Base-by-base conservation (phyloP, 768 basidiomycete genomes). In the Podaxis mareebaensis region DNA sequence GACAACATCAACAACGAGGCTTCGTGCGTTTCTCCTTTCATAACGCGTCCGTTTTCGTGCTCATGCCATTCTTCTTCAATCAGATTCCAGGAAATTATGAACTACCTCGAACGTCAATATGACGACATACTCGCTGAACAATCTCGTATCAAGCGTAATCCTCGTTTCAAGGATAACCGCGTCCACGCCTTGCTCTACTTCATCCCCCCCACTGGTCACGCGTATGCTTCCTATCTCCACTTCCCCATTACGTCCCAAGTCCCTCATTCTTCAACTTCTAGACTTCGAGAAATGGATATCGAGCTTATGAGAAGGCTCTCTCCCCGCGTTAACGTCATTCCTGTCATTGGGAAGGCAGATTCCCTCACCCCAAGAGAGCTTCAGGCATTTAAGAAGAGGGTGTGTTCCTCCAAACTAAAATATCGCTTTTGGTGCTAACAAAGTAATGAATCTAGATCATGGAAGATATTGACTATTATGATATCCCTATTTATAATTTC, bases 401-500 rank as follows among this genome's bases (percentile, higher is more conserved):
- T 84, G 60, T 62, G 81, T 71, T 22, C 22, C 36, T 64, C 66
- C 63, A 39, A 24, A 5, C 24, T 28, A 20, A 40, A 20, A 26
- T 46, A 22, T 59, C 44, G 22, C 20, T 51, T 12, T 38, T 30
- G 24, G 58, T 22, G 4, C 39, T 46, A 17, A 39, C 3, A 20
- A 22, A 53, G 33, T 17, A 26, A 44, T 4, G 17, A 26, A 61
- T 28, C 20, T 64, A 93, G 91, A 86, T 95, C 64, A 93, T 94
- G 91, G 93, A 96, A 74, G 94, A 96, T 69, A 95, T 96, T 67
- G 89, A 91, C 69, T 81, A 93, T 79, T 93, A 93, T 75, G 84
- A 87, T 63, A 95, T 96, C 67, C 92, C 93, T 1, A 87, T 95
- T 53, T 95, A 95, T 79, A 95, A 95, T 81, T 96, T 96, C 84